phyloP scores from a whole-genome alignment of 1,284 basidiomycete genomes.

The Taiwanofungus camphoratus region DNA sequence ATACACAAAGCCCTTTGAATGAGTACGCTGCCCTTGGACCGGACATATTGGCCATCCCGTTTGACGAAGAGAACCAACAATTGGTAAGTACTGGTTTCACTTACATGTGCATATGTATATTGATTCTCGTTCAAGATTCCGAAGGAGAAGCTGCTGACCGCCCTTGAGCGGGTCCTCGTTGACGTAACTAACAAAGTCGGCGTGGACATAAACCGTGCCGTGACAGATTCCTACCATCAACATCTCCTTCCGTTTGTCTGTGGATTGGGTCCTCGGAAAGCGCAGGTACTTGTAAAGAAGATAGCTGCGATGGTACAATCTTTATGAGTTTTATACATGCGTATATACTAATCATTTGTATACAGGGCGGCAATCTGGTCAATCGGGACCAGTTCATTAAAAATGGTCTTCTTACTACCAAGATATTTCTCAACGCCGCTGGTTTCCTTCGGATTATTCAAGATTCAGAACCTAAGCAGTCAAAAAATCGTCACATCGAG shows the following conservation, averaged over 20 bases:
- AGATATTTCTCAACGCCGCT: constrained; percentile 86
- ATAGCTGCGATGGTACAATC: constrained; percentile 66
- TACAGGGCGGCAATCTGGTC: constrained; percentile 75
- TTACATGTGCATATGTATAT: neutral
- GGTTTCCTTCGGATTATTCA: constrained; percentile 88
- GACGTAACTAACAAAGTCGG: constrained; percentile 90
- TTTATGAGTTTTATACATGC: neutral
- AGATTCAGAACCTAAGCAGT: constrained; percentile 45
- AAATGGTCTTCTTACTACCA: constrained; percentile 73
- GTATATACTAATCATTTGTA: constrained; percentile 14
- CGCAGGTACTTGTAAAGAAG: constrained; percentile 80
- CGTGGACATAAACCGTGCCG: constrained; percentile 92
- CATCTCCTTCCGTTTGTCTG: constrained; percentile 87
- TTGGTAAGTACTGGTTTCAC: constrained; percentile 48
- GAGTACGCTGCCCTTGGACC: constrained; percentile 86
- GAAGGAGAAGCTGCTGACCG: constrained; percentile 75
- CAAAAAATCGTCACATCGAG: constrained; percentile 66
- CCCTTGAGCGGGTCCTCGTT: constrained; percentile 85
- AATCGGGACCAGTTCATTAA: constrained; percentile 86
- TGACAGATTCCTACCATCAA: constrained; percentile 84
- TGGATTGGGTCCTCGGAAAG: constrained; percentile 94
- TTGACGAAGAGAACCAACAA: constrained; percentile 84
- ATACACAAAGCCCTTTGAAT: constrained; percentile 90
- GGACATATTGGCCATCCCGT: constrained; percentile 77
- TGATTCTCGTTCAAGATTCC: constrained; percentile 53